Conservation (phyloP, 805 yeast species). For the Teunomyces barrocoloradensis region DNA sequence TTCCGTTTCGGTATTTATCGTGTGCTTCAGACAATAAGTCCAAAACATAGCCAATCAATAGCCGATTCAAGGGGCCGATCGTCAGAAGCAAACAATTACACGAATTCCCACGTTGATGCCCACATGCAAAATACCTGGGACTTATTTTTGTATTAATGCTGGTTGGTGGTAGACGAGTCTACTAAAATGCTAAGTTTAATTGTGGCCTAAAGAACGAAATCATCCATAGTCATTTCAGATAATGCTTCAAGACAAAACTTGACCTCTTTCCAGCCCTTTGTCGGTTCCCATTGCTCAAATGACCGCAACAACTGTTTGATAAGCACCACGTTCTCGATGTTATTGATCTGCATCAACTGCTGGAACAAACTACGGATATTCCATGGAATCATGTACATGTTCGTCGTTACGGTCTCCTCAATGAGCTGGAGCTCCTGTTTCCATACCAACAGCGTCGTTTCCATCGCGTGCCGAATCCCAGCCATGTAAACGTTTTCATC, state of each 20-base stretch:
- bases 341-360: conserved; percentile 30
- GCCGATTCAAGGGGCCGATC: no score
- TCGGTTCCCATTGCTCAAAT: conserved; percentile 27
- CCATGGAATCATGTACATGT: conserved; percentile 37
- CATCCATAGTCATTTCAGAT: conserved; percentile 29
- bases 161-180: background rate
- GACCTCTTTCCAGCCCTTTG: conserved; percentile 31
- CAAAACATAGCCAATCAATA: no score
- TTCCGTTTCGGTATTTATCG: no score
- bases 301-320: conserved; percentile 22
- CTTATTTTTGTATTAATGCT: background rate
- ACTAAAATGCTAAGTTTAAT: background rate
- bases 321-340: conserved; percentile 24
- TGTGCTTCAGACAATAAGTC: no score
- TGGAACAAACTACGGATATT: conserved; percentile 35
- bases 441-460: conserved; percentile 30
- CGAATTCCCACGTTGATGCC: no score
- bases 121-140: no score
- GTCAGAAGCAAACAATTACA: no score
- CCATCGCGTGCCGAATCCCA: conserved; percentile 32
- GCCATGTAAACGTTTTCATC: conserved; percentile 24
- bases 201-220: conserved; percentile 15
- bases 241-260: conserved; percentile 33
- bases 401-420: conserved; percentile 4
- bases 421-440: conserved; percentile 13